These are phyloP conservation scores for Ustilago curta DNA, from an alignment of 1,284 basidiomycete species.

Conservation along the genomic window DNA sequence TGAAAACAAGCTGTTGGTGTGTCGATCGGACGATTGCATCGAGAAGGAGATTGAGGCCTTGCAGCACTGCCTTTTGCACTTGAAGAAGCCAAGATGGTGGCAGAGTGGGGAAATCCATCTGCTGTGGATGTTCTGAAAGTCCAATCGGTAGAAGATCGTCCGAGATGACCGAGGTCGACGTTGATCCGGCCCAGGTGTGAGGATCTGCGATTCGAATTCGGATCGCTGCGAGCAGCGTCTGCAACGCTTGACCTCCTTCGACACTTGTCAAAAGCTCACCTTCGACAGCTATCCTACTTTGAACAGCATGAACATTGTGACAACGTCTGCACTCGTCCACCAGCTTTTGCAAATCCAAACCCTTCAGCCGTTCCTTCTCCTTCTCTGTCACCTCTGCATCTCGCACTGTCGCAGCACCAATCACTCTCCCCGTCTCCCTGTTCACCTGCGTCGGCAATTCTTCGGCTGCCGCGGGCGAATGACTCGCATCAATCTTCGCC, in stretches of 20 bases:
- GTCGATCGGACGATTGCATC: constrained; percentile 4
- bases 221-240: constrained; percentile 15
- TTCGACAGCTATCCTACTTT: background rate
- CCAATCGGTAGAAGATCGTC: constrained; percentile 31
- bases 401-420: background rate
- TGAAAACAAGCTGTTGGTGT: constrained; percentile 5
- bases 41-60: constrained; percentile 11
- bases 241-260: background rate
- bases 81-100: constrained; percentile 9
- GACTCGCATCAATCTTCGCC: constrained; percentile 34
- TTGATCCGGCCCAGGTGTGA: constrained; percentile 11
- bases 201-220: constrained; percentile 16
- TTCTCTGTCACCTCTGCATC: background rate
- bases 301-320: constrained; percentile 13
- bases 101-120: constrained; percentile 14
- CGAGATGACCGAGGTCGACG: background rate
- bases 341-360: constrained; percentile 27
- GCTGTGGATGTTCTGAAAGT: constrained; percentile 2
- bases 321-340: constrained; percentile 33
- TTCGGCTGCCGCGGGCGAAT: background rate
- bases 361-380: constrained; percentile 8
- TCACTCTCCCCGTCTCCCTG: background rate
- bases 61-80: constrained; percentile 16
- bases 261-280: background rate
- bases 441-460: no score